phyloP scores from a whole-genome alignment of 768 basidiomycete species.

The Tricholoma sp. region DNA sequence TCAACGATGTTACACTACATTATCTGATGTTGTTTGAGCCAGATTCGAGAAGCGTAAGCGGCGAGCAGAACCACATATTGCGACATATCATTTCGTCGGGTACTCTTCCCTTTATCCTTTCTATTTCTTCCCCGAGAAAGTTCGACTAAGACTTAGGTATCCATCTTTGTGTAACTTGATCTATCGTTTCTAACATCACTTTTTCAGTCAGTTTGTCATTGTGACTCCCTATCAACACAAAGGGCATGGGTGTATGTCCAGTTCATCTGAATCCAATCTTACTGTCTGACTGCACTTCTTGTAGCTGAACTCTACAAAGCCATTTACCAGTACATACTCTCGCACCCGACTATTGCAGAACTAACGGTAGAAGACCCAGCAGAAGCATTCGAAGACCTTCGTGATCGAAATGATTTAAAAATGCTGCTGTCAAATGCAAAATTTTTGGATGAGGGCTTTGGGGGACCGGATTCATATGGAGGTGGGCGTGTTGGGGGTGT shows the following conservation, averaged over 20 bases:
- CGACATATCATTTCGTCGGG: constrained; percentile 87
- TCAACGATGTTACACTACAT: background rate
- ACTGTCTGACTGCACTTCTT: background rate
- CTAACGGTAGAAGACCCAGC: constrained; percentile 97
- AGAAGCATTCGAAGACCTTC: constrained; percentile 94
- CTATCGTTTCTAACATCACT: background rate
- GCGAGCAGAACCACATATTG: constrained; percentile 37
- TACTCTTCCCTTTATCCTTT: constrained; percentile 95
- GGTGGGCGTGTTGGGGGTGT: constrained; percentile 46
- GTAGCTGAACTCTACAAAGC: constrained; percentile 84
- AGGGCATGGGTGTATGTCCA: constrained; percentile 81
- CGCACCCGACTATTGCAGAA: constrained; percentile 72
- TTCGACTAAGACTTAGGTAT: constrained; percentile 82
- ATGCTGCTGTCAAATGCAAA: constrained; percentile 62
- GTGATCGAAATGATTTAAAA: constrained; percentile 86
- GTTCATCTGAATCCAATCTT: background rate
- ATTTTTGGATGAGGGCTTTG: constrained; percentile 73
- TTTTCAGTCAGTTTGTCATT: constrained; percentile 87
- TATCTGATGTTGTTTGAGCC: background rate
- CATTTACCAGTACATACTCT: constrained; percentile 72
- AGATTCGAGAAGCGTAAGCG: constrained; percentile 86
- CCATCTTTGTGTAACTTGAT: constrained; percentile 10
- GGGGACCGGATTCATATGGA: constrained; percentile 40
- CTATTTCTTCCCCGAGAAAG: constrained; percentile 90
- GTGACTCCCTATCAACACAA: constrained; percentile 84